Base-by-base conservation (phyloP, 495 filamentous ascomycete species). In the Hypoxylon crocopeplum region DNA sequence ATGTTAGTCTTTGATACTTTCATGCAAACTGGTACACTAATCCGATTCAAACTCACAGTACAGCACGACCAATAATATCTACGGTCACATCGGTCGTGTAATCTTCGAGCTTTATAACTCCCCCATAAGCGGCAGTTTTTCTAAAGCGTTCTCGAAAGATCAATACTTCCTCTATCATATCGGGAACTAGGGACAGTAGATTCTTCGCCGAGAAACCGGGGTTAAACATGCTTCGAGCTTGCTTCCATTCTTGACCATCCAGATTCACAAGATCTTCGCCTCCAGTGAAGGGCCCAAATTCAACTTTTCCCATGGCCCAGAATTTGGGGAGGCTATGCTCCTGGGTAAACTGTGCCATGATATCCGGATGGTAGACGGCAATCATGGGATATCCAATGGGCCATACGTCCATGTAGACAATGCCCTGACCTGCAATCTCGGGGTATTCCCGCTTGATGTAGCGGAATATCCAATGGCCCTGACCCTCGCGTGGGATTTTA, bases 401-500 rank as follows among this genome's bases (percentile, higher is more conserved):
- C 77, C 78, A 82, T 2, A 57, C 44, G 48, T 81, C 79, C n/a
- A 81, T 7, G 56, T 80, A 78, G 51, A 77, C 37, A 8, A 76
- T 40, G 15, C 70, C 66, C 19, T 62, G 11, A 3, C 42, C 45
- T 1, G 52, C 48, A 15, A 72, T 37, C 1, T 71, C 69, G 2
- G 71, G 69, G 42, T 61, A 71, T 48, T 62, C 39, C 34, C 49
- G 40, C 21, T 37, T 33, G 16, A 73, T 11, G 12, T 67, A 17
- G n/a, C 38, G 33, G 16, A 62, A 52, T 11, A 64, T 30, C 53
- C 42, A 60, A 3, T 60, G 52, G n/a, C 65, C 60, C 15, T 51
- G n/a, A 3, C 55, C 34, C 22, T 72, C 69, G 29, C 40, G 40
- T 7, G 72, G 64, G 11, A 62, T 56, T 21, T 56, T 50, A 19